A percentile compares a stretch with the other conserved stretches of the same genome.
Conservation (phyloP, 768 basidiomycete genomes). For the Tulasnella sp. region DNA sequence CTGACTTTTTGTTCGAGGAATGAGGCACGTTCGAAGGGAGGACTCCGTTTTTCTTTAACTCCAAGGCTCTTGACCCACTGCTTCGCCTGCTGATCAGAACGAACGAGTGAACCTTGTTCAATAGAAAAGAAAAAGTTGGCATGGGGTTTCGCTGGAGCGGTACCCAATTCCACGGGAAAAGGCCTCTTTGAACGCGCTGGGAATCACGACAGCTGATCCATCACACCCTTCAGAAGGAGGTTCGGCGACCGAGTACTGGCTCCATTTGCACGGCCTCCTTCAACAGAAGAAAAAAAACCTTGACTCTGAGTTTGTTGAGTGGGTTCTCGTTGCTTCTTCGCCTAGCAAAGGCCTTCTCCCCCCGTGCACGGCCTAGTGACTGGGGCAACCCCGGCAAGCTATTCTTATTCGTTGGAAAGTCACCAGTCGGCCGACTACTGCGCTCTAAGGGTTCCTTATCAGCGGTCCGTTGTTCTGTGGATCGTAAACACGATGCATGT, state of each 20-base stretch:
- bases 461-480: not conserved
- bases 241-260: not conserved
- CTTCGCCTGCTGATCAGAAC: too few relatives aligned
- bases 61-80: too few relatives aligned
- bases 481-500: not conserved
- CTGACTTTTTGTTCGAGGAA: not conserved
- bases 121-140: too few relatives aligned
- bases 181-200: not conserved
- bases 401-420: not conserved
- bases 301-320: not conserved
- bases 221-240: not conserved
- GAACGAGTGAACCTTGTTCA: too few relatives aligned
- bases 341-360: too few relatives aligned
- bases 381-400: not conserved
- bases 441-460: not conserved
- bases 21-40: not conserved
- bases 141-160: not conserved
- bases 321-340: not conserved
- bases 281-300: not conserved
- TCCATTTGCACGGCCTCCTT: not conserved
- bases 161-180: not conserved
- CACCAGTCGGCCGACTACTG: not conserved
- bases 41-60: too few relatives aligned
- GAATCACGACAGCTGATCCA: not conserved
- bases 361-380: not conserved